Base-by-base conservation (phyloP, 768 basidiomycete species). In the Agrocybe praecox region DNA sequence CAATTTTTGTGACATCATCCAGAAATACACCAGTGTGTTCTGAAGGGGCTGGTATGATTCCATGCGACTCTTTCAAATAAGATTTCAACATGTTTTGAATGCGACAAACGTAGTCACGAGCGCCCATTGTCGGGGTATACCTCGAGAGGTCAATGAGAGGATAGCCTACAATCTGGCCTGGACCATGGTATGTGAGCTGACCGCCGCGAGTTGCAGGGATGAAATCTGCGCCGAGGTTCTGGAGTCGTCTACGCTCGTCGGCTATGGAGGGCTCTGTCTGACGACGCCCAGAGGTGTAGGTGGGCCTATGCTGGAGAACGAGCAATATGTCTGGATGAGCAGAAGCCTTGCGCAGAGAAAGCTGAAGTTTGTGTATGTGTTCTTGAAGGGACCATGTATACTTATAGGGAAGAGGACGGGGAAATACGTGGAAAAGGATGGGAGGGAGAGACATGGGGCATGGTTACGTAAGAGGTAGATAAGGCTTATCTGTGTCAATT, bases 111-210 rank as follows among this genome's bases (percentile, higher is more conserved):
- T 97, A 98, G 60, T 88, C 86, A 47, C 89, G 85, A 23, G 88
- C 85, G 54, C 86, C 79, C 68, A 84, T 77, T 50, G 88, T 76
- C 8, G 95, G 92, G 45, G 82, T 76, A 63, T 89, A 85, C 32
- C 87, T 86, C n/a, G 84, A 84, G 18, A 98, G 82, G 75, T 98
- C 96, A 49, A 98, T 78, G 50, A 98, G 79, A 2, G 95, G 94
- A 69, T 99, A 99, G 24, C 95, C 97, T 15, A 98, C 91, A 65
- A 99, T 79, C 73, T 99, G 97, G 6, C 97, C 97, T 1, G 97
- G 96, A 0, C 97, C 97, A 70, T 99, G 97, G 72, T 93, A 99
- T 1, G 97, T 99, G 55, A 94, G 81, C 74, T 98, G 89, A 2
- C 97, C 97, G 14, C 97, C 97, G 52, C 97, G 80, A 52, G 84